phyloP scores from a whole-genome alignment of 164 flowering plant genomes.

The Kingdonia uniflora region DNA sequence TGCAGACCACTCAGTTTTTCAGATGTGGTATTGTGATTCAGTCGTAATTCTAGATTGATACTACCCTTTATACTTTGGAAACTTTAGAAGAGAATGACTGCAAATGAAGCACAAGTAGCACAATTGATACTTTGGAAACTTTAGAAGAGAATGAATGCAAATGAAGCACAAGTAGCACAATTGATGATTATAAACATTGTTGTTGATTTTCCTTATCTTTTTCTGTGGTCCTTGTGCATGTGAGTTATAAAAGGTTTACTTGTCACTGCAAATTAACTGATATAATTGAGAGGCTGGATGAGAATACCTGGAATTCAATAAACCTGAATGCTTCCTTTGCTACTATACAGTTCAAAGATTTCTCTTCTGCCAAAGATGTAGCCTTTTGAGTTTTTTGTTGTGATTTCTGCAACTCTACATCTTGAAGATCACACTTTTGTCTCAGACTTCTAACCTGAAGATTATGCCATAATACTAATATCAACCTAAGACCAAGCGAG shows the following conservation, averaged over 20 bases:
- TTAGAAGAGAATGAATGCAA: too few species aligned
- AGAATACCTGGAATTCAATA: constrained; percentile 44
- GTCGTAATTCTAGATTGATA: too few species aligned
- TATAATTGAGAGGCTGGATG: too few species aligned
- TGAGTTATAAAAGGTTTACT: too few species aligned
- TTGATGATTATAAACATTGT: too few species aligned
- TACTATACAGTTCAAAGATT: constrained; percentile 30
- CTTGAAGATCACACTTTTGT: constrained; percentile 53
- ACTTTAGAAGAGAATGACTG: too few species aligned
- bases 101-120: not conserved
- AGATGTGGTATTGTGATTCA: too few species aligned
- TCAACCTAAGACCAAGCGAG: not conserved
- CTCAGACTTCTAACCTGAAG: constrained; percentile 49
- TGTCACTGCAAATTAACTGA: too few species aligned
- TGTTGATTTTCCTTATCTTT: too few species aligned
- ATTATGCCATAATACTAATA: not conserved
- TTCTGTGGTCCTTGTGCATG: too few species aligned
- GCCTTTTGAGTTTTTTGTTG: constrained; percentile 34
- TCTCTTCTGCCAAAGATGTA: constrained; percentile 30
- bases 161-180: too few species aligned
- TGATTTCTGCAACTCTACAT: constrained; percentile 43
- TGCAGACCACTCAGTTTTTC: too few species aligned
- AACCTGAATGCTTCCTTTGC: constrained; percentile 47
- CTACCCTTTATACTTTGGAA: not conserved
- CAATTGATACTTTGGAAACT: not conserved